Base-by-base conservation (phyloP, 2,329 filamentous ascomycete species). In the Nemania serpens region DNA sequence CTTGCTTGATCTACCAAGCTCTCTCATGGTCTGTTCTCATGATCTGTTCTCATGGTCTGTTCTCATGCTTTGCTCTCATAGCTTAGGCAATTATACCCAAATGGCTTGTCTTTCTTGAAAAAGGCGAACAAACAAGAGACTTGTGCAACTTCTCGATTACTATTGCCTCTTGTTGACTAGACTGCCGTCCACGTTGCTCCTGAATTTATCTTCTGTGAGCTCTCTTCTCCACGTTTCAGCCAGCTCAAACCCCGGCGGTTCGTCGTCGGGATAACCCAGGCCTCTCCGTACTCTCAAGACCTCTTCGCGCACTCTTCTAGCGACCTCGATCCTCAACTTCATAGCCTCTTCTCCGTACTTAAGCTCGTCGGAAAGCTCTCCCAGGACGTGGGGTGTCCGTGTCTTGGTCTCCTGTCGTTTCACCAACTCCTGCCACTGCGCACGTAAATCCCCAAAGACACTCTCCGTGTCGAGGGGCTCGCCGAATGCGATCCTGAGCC, bases 171-270 rank as follows among this genome's bases (percentile, higher is more conserved):
- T 71, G 33, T 73, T 74, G 20, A 85, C 78, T 55, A 82, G 70
- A 66, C 83, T 83, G 39, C 80, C 81, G 56, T 86, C 83, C 6
- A 86, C 81, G 3, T 78, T 75, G 62, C 83, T 86, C 73, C 76
- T 81, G 68, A 81, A 84, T 58, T 75, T 78, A 56, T 78, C 78
- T 46, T 77, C 74, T 36, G 74, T 74, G 15, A 79, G 80, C 62
- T 85, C 83, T 50, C 77, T 77, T 2, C 84, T 79, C 89, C 91
- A 98, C 1, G 93, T 97, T 75, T 94, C 91, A 0, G 90, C 91
- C 29, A 93, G 77, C 9, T 87, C 89, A 49, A 88, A 84, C 67
- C 90, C 88, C 0, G 90, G 88, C 68, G 65, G 64, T 22, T 67
- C 66, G 37, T 96, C 89, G 61, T 96, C 92, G 0, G 90, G 84